phyloP scores from a whole-genome alignment of 176 grass and related monocot genomes.

The Rhynchospora pubera region DNA sequence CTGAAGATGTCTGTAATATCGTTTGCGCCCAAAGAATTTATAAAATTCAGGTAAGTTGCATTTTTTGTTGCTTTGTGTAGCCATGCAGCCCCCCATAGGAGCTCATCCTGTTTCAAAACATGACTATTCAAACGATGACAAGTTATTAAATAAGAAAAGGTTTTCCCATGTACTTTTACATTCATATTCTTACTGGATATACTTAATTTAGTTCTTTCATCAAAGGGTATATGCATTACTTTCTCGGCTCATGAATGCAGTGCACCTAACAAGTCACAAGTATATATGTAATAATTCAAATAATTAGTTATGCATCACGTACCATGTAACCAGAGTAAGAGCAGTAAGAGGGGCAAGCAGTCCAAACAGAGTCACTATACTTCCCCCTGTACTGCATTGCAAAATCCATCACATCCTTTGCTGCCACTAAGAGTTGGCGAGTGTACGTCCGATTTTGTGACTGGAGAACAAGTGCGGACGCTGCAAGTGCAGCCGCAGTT shows the following conservation, averaged over 20 bases:
- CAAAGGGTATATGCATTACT: neutral
- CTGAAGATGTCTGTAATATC: constrained; percentile 77
- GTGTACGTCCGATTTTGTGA: constrained; percentile 35
- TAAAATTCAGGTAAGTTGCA: constrained; percentile 40
- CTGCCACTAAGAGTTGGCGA: constrained; percentile 27
- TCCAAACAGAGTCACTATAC: constrained; percentile 51
- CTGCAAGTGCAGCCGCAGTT: constrained; percentile 73
- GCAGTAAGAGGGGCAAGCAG: constrained; percentile 47
- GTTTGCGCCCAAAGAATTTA: constrained; percentile 37
- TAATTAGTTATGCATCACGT: neutral
- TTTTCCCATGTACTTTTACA: neutral
- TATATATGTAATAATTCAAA: neutral
- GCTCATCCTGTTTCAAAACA: constrained; percentile 42
- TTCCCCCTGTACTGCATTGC: constrained; percentile 39
- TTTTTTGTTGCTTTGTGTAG: constrained; percentile 68
- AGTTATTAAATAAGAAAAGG: neutral
- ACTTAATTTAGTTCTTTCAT: neutral
- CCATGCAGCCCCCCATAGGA: constrained; percentile 76
- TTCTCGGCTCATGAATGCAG: neutral
- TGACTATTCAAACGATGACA: no score
- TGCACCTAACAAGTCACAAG: neutral
- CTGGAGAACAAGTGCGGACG: constrained; percentile 34
- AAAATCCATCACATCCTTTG: constrained; percentile 45
- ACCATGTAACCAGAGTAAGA: constrained; percentile 80
- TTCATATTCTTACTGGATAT: no score